A percentile compares a stretch with the other conserved stretches of the same genome.
Conservation (phyloP, 2,329 filamentous ascomycete species). For the Neoascochyta sp. region DNA sequence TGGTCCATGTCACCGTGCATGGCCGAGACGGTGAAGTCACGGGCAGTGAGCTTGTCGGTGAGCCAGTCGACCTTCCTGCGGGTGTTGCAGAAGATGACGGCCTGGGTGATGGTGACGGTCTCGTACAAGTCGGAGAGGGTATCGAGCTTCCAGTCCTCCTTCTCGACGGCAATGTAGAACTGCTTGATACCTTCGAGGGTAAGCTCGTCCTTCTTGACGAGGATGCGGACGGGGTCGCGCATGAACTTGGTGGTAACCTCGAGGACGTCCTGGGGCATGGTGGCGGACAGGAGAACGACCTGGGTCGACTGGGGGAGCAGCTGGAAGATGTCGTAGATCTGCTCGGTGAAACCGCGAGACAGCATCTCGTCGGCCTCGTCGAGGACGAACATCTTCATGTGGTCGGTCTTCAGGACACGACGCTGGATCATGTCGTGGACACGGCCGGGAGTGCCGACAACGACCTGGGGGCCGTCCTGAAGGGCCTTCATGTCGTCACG, state of each 20-base stretch:
- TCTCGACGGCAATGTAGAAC: constrained; percentile 99
- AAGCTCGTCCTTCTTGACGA: constrained; percentile 99
- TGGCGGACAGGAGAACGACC: constrained; percentile 96
- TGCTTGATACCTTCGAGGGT: constrained; percentile 99
- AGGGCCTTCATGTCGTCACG: constrained; percentile 99
- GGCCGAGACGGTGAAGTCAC: constrained; percentile 98
- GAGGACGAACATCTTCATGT: constrained; percentile 99
- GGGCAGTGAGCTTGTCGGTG: constrained; percentile 96
- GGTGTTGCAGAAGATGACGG: constrained; percentile 99
- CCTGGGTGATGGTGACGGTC: constrained; percentile 98
- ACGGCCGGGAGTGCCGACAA: constrained; percentile 96
- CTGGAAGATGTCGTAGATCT: constrained; percentile 99
- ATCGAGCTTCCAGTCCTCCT: constrained; percentile 99
- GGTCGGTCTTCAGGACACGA: constrained; percentile 91
- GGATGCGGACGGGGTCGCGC: constrained; percentile 96
- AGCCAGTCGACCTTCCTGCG: constrained; percentile 99
- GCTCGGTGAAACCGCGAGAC: constrained; percentile 98
- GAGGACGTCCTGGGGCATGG: constrained; percentile 97
- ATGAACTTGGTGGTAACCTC: constrained; percentile 99
- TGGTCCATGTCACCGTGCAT: constrained; percentile 99
- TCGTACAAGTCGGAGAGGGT: constrained; percentile 98
- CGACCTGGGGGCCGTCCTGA: constrained; percentile 91
- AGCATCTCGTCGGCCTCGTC: constrained; percentile 99
- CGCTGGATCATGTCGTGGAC: constrained; percentile 99
- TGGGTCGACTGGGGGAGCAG: constrained; percentile 96